A percentile compares a stretch with the other conserved stretches of the same genome.
Evolutionary conservation across 768 basidiomycete species (phyloP).

Genomic region (Mycena metata): DNA sequence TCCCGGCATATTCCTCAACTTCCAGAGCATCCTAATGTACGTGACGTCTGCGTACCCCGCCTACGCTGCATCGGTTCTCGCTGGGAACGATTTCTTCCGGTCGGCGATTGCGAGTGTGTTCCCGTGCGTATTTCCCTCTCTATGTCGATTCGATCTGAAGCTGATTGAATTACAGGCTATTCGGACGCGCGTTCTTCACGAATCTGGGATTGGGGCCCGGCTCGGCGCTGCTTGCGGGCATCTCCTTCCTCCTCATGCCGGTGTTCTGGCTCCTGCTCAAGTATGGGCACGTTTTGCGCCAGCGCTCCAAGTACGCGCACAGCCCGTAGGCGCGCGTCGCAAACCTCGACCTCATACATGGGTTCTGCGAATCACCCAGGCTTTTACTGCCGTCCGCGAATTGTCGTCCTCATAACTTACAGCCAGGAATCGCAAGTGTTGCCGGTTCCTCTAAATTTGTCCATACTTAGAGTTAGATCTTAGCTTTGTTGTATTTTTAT

Average conservation of each 20-base stretch:
- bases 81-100: constrained; percentile 51
- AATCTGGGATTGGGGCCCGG: constrained; percentile 44
- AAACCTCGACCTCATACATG: too few species aligned
- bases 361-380: too few species aligned
- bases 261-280: constrained; percentile 36
- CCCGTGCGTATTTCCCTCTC: constrained; percentile 20
- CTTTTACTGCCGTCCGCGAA: too few species aligned
- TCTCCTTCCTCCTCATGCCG: constrained; percentile 42
- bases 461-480: too few species aligned
- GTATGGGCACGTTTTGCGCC: too few species aligned
- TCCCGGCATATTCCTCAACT: constrained; percentile 48
- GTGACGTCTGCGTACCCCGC: constrained; percentile 48
- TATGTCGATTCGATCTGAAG: not conserved
- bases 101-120: constrained; percentile 43
- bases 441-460: too few species aligned
- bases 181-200: constrained; percentile 41
- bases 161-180: constrained; percentile 35
- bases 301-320: too few species aligned
- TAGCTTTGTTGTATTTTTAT: too few species aligned
- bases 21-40: constrained; percentile 47
- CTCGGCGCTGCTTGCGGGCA: constrained; percentile 43
- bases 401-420: too few species aligned
- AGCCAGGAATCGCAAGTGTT: too few species aligned
- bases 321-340: too few species aligned
- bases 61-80: constrained; percentile 44